Evolutionary conservation across 352 stramenopile genomes (phyloP), one percentile per base, ranked within the genome.

Genomic region (Sclerospora graminicola): DNA sequence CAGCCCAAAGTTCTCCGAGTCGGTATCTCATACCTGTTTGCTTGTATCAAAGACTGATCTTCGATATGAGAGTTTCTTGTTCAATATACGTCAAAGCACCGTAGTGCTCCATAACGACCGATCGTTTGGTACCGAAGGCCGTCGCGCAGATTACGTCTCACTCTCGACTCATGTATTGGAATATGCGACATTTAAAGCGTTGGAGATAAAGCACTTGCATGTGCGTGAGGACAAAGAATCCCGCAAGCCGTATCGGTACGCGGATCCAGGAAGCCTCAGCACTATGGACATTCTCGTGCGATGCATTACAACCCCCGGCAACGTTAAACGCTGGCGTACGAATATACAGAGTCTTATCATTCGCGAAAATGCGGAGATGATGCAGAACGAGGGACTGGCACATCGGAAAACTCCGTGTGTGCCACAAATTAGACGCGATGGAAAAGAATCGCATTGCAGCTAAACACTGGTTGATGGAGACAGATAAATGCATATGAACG

Each of bases 401-500:
- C 51, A 70, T 19, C 57, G 62, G 13, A 35, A 54, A 29, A 37
- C 26, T n/a, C 44, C 38, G 4, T 67, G 50, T 74, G 28, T 45
- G 52, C 14, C 55, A 55, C 34, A 69, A 70, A 28, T 16, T 74
- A 28, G 36, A 48, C 33, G 57, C 49, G 2, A 51, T 70, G 0
- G 60, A 68, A 33, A 69, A 74, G n/a, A 43, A 67, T n/a, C 70
- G 66, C 45, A 56, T 65, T 13, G 31, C 24, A 8, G 59, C 60
- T 8, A 59, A 60, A 21, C 47, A 66, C 31, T 74, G 63, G 63
- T 41, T 74, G 31, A 24, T 57, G 14, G 57, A 67, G 41, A 68
- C 60, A 5, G 60, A 56, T 10, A n/a, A n/a, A n/a, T n/a, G n/a
- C n/a, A n/a, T n/a, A 57, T 74, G 56, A 41, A 68, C 29, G 56